A percentile compares a stretch with the other conserved stretches of the same genome.
phyloP scores from a whole-genome alignment of 2,329 filamentous ascomycete species.

The Scleromitrula shiraiana region DNA sequence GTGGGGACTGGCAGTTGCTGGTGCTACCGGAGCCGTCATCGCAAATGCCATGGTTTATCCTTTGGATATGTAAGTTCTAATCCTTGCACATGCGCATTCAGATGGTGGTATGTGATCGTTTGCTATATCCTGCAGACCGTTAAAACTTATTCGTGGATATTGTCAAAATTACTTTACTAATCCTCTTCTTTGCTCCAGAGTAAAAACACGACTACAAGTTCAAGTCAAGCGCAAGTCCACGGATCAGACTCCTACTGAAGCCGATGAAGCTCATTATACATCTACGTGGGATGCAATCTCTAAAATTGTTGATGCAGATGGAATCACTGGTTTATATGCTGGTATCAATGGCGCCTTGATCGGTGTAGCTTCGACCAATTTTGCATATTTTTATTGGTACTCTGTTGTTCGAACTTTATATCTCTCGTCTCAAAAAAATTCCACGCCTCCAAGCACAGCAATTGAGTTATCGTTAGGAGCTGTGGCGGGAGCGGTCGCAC shows the following conservation, averaged over 20 bases:
- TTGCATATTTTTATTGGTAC: conserved; percentile 99
- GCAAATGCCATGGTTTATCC: conserved; percentile 96
- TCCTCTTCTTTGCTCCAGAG: conserved; percentile 43
- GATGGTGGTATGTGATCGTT: conserved; percentile 5
- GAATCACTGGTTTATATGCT: conserved; percentile 73
- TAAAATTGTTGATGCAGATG: conserved; percentile 77
- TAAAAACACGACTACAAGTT: conserved; percentile 94
- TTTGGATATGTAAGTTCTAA: conserved; percentile 73
- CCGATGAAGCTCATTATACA: conserved; percentile 64
- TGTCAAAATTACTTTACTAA: not conserved
- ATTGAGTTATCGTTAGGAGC: conserved; percentile 81
- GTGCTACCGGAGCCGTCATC: conserved; percentile 84
- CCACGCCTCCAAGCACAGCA: conserved; percentile 65
- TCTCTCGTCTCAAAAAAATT: conserved; percentile 48
- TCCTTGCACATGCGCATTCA: conserved; percentile 1
- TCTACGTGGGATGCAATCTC: conserved; percentile 82
- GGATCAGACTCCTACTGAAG: conserved; percentile 34
- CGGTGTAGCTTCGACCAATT: conserved; percentile 94
- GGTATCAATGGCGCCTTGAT: conserved; percentile 81
- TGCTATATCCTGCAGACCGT: not conserved
- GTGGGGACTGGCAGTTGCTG: conserved; percentile 88
- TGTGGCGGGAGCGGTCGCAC: conserved; percentile 79
- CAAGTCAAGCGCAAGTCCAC: conserved; percentile 64
- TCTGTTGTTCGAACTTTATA: conserved; percentile 80
- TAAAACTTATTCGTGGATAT: not conserved